These are phyloP conservation scores for Schizothecium vesticola DNA, from an alignment of 495 filamentous ascomycete species.

Conservation along the genomic window DNA sequence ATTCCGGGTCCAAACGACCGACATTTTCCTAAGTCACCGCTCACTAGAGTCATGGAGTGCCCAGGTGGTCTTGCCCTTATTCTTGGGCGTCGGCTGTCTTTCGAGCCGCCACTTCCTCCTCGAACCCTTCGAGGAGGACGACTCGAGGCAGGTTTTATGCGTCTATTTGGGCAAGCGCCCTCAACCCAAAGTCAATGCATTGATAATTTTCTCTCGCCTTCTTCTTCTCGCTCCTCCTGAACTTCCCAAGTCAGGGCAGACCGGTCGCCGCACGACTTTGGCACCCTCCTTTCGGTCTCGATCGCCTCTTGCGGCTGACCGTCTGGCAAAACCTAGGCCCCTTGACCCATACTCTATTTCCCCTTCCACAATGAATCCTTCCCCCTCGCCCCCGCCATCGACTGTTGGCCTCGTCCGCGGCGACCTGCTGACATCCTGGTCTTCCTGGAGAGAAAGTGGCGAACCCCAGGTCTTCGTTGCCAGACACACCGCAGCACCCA, in stretches of 20 bases:
- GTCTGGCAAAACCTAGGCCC: background rate
- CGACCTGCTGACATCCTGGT: conserved; percentile 7
- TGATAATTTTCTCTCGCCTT: background rate
- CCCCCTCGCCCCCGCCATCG: conserved; percentile 8
- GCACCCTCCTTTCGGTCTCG: background rate
- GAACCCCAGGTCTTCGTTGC: background rate
- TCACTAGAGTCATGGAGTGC: background rate
- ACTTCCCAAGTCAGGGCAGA: background rate
- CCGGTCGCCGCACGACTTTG: background rate
- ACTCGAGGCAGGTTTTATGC: background rate
- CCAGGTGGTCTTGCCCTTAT: background rate
- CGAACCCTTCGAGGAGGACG: no score
- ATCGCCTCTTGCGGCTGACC: background rate
- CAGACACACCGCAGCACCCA: background rate
- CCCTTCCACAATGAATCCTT: conserved; percentile 1
- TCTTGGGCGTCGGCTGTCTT: background rate
- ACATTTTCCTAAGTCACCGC: background rate
- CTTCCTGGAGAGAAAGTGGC: background rate
- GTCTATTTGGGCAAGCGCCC: background rate
- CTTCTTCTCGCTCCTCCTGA: background rate
- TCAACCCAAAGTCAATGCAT: background rate
- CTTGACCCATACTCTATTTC: background rate
- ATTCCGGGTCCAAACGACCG: background rate
- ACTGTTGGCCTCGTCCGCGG: conserved; percentile 9
- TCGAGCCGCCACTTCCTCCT: background rate